Conservation (phyloP, 768 basidiomycete genomes). For the Psilocybe subaeruginosa region DNA sequence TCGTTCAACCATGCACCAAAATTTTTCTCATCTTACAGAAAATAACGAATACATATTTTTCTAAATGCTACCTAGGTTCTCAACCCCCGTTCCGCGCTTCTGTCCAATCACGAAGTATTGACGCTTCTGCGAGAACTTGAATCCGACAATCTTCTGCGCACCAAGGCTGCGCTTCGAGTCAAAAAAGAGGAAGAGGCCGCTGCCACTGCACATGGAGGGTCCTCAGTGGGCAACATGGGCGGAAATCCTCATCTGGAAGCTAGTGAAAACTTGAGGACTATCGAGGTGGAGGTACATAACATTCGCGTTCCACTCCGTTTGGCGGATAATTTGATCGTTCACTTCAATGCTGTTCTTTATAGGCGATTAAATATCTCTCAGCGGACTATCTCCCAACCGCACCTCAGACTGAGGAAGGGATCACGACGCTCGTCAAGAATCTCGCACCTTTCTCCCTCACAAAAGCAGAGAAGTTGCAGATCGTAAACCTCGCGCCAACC, state of each 20-base stretch:
- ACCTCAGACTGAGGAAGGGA: constrained; percentile 64
- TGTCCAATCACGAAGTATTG: constrained; percentile 90
- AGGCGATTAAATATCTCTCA: constrained; percentile 88
- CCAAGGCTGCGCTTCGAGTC: constrained; percentile 70
- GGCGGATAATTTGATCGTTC: neutral
- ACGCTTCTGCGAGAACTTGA: constrained; percentile 77
- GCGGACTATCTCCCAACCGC: constrained; percentile 72
- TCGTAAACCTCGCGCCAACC: constrained; percentile 88
- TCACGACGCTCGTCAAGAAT: constrained; percentile 65
- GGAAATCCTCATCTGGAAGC: constrained; percentile 47
- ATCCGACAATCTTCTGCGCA: constrained; percentile 67
- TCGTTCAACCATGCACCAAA: neutral
- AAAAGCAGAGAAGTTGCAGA: constrained; percentile 90
- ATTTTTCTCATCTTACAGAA: neutral
- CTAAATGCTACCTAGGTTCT: constrained; percentile 50
- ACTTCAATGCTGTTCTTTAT: constrained; percentile 4
- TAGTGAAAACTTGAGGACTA: constrained; percentile 80
- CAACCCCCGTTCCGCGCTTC: constrained; percentile 73
- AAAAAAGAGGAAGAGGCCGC: constrained; percentile 77
- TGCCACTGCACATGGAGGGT: constrained; percentile 18
- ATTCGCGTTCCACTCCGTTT: no score
- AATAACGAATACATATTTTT: neutral
- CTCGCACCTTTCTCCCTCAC: constrained; percentile 76
- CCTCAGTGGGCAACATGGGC: constrained; percentile 1
- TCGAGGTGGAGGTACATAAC: constrained; percentile 76